phyloP scores from a whole-genome alignment of 495 filamentous ascomycete genomes.

The Copromyces sp. region DNA sequence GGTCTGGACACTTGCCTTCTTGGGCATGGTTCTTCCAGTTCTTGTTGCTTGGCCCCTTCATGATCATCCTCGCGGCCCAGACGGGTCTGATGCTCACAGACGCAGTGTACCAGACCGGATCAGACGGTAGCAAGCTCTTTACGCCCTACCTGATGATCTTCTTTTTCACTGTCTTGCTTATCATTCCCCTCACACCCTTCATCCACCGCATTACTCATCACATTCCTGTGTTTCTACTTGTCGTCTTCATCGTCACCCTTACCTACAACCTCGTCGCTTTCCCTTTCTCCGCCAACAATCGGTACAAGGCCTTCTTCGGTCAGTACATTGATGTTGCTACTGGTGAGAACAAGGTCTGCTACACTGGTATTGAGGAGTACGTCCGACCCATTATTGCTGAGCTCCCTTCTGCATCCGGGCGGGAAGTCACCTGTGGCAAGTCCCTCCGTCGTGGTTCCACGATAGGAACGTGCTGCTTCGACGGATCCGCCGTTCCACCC shows the following conservation, averaged over 20 bases:
- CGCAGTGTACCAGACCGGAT: slow-evolving; percentile 67
- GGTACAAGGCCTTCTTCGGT: slow-evolving; percentile 80
- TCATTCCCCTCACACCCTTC: slow-evolving; percentile 75
- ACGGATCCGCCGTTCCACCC: slow-evolving; percentile 47
- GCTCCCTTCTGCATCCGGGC: slow-evolving; percentile 61
- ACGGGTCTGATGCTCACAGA: slow-evolving; percentile 62
- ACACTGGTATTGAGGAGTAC: slow-evolving; percentile 64
- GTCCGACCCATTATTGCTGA: slow-evolving; percentile 52
- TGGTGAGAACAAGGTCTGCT: slow-evolving; percentile 54
- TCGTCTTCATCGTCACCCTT: slow-evolving; percentile 64
- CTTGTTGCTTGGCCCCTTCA: slow-evolving; percentile 65
- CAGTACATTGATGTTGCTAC: slow-evolving; percentile 73
- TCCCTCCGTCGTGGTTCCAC: slow-evolving; percentile 32
- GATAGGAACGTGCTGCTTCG: slow-evolving; percentile 54
- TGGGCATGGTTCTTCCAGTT: slow-evolving; percentile 87
- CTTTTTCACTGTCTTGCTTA: slow-evolving; percentile 53
- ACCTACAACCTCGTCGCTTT: slow-evolving; percentile 84
- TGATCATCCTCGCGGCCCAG: slow-evolving; percentile 63
- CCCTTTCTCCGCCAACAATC: slow-evolving; percentile 68
- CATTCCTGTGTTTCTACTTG: slow-evolving; percentile 64
- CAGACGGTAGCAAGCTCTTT: slow-evolving; percentile 59
- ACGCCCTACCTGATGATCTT: slow-evolving; percentile 62
- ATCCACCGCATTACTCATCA: slow-evolving; percentile 80
- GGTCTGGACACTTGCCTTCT: slow-evolving; percentile 66
- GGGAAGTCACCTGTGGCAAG: slow-evolving; percentile 40